These are phyloP conservation scores for Cryphonectria japonica DNA, from an alignment of 2,329 filamentous ascomycete genomes.

Conservation along the genomic window DNA sequence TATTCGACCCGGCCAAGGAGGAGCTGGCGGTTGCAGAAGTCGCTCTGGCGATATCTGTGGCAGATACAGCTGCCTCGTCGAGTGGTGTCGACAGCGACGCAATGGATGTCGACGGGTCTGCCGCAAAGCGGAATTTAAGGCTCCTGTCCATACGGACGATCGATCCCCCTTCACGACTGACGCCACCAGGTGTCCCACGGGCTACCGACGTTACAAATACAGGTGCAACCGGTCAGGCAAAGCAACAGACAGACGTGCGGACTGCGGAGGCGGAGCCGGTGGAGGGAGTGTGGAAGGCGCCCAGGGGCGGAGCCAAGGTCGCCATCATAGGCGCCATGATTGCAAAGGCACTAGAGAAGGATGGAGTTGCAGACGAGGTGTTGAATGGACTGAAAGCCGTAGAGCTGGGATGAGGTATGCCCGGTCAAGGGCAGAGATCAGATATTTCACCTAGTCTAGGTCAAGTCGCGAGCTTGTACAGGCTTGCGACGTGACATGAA, in stretches of 20 bases:
- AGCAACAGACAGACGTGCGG: conserved; percentile 44
- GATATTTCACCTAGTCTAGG: conserved; percentile 20
- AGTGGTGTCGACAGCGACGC: conserved; percentile 35
- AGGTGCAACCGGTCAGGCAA: conserved; percentile 42
- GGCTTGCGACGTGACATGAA: conserved; percentile 6
- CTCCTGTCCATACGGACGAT: conserved; percentile 73
- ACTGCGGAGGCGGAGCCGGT: conserved; percentile 58
- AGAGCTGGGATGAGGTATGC: conserved; percentile 58
- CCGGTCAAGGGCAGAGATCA: conserved; percentile 22
- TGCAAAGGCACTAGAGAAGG: conserved; percentile 73
- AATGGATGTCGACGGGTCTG: conserved; percentile 46
- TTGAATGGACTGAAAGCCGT: conserved; percentile 79
- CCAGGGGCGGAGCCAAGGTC: conserved; percentile 81
- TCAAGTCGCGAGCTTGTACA: conserved; percentile 5
- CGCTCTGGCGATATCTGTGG: conserved; percentile 82
- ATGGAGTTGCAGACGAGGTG: conserved; percentile 85
- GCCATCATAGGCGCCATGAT: conserved; percentile 74
- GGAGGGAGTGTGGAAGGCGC: conserved; percentile 84
- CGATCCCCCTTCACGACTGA: conserved; percentile 74
- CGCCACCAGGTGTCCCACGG: conserved; percentile 71
- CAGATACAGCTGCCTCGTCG: conserved; percentile 44
- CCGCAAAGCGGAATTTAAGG: conserved; percentile 51
- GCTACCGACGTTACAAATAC: conserved; percentile 58
- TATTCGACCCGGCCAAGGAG: conserved; percentile 90
- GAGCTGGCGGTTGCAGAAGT: conserved; percentile 92